phyloP scores from a whole-genome alignment of 2,329 filamentous ascomycete species.

The Alternaria burnsii region DNA sequence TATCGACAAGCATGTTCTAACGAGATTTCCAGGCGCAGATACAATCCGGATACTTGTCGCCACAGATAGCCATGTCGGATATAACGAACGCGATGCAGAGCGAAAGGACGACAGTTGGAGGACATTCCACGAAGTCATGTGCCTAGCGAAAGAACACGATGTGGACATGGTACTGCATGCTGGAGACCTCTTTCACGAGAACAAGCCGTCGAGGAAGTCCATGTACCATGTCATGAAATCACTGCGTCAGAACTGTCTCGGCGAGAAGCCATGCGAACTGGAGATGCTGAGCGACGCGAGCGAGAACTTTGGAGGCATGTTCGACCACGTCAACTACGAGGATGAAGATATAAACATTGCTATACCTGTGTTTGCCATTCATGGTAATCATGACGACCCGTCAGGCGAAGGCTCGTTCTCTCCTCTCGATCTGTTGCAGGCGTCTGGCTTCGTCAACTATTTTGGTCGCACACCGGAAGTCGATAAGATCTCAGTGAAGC shows the following conservation, averaged over 20 bases:
- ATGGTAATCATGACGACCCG: slow-evolving; percentile 97
- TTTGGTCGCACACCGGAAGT: slow-evolving; percentile 91
- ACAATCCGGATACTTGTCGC: slow-evolving; percentile 94
- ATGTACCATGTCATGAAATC: slow-evolving; percentile 98
- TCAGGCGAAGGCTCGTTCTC: slow-evolving; percentile 95
- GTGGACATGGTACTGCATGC: slow-evolving; percentile 98
- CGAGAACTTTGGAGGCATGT: slow-evolving; percentile 86
- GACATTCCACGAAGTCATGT: slow-evolving; percentile 95
- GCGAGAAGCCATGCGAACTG: slow-evolving; percentile 93
- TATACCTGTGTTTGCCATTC: slow-evolving; percentile 97
- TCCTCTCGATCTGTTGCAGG: slow-evolving; percentile 88
- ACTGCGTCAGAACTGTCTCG: slow-evolving; percentile 89
- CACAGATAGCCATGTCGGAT: slow-evolving; percentile 98
- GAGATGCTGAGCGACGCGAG: slow-evolving; percentile 94
- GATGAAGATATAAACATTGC: slow-evolving; percentile 96
- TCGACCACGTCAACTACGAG: slow-evolving; percentile 96
- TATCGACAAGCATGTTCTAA: slow-evolving; percentile 14
- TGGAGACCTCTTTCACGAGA: slow-evolving; percentile 97
- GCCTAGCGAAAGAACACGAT: slow-evolving; percentile 82
- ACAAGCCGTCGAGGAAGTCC: slow-evolving; percentile 93
- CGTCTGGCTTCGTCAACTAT: slow-evolving; percentile 93
- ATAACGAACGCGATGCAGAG: slow-evolving; percentile 89
- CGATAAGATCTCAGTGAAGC: slow-evolving; percentile 92
- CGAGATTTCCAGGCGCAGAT: slow-evolving; percentile 65
- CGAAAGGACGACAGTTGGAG: slow-evolving; percentile 98